Evolutionary conservation across 2,329 filamentous ascomycete genomes (phyloP), one percentile per base, ranked within the genome.

Genomic region (Lachnellula subtilissima): DNA sequence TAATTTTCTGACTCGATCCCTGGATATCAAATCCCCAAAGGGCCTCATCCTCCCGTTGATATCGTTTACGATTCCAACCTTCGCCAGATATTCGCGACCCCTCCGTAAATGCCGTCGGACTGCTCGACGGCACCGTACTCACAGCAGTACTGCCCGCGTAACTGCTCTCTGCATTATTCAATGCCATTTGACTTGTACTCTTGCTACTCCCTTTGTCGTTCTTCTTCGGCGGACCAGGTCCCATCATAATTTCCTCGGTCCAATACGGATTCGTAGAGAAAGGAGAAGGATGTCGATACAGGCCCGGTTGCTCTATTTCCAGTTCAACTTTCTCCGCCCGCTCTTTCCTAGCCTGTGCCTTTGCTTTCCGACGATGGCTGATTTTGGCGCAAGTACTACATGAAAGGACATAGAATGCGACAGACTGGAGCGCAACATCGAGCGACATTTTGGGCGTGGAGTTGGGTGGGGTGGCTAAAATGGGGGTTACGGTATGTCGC

Each of bases 221-320:
- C 67, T 65, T 85, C 66, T 86, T 86, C 35, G 85, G 86, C 37
- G 88, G 80, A 3, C 83, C 84, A 2, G 92, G 92, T 0, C 92
- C 92, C 73, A 92, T 80, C 60, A 78, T 79, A 62, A 97, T 95
- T 72, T 97, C 92, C 68, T 94, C 88, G 35, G 81, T 77, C 92
- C 92, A 97, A 73, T 89, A 90, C 12, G 87, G 86, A 67, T 97
- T 97, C 28, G 91, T 96, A 67, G 86, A 87, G 65, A 91, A 94
- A 1, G 91, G 89, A 46, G 85, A 83, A 1, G 88, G 91, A 66
- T 97, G 91, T 50, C 84, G 80, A 71, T 96, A 94, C 11, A 84
- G 72, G 42, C 82, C 83, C 0, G 89, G 89, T 69, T 91, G 83
- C 61, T 91, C 83, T 53, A 80, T 80, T 64, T 88, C 82, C 56